Percentiles rank a stretch among this genome's conserved stretches.
phyloP scores from a whole-genome alignment of 805 yeast species.

The Teunomyces kruisii region DNA sequence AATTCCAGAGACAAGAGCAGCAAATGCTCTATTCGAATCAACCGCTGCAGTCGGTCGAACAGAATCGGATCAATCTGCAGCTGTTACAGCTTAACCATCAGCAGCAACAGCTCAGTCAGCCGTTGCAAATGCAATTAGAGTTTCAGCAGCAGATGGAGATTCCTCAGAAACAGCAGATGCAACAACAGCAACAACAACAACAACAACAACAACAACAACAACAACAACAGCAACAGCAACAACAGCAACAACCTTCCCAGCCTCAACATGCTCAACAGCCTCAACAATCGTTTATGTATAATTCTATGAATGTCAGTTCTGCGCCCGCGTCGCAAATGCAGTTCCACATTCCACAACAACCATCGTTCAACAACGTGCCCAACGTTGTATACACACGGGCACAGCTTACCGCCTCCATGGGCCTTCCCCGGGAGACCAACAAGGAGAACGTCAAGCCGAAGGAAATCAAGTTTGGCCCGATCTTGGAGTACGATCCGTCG shows the following conservation, averaged over 20 bases:
- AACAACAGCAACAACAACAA: slow-evolving; percentile 10
- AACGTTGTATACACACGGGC: slow-evolving; percentile 1
- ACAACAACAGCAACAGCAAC: slow-evolving; percentile 6
- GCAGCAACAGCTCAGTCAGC: not conserved
- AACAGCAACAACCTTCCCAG: slow-evolving; percentile 8
- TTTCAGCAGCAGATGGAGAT: slow-evolving; percentile 3
- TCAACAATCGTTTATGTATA: slow-evolving; percentile 6
- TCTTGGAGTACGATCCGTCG: slow-evolving; percentile 42
- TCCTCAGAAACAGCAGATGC: slow-evolving; percentile 6
- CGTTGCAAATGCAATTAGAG: not conserved
- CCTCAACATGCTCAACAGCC: slow-evolving; percentile 9
- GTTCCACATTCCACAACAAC: not conserved
- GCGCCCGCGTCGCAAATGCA: slow-evolving; percentile 22
- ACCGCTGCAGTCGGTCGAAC: slow-evolving; percentile 4
- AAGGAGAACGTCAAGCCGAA: slow-evolving; percentile 23
- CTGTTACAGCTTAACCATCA: slow-evolving; percentile 7
- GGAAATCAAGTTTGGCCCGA: slow-evolving; percentile 39
- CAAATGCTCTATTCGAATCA: slow-evolving; percentile 3
- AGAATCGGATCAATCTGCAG: slow-evolving; percentile 4
- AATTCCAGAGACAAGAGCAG: slow-evolving; percentile 13
- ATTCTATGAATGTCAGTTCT: slow-evolving; percentile 10
- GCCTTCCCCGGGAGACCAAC: slow-evolving; percentile 5
- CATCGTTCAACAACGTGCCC: not conserved
- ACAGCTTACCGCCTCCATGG: slow-evolving; percentile 5
- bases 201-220: slow-evolving; percentile 12